phyloP scores from a whole-genome alignment of 805 yeast species.

The Cyberlindnera mississippiensis region DNA sequence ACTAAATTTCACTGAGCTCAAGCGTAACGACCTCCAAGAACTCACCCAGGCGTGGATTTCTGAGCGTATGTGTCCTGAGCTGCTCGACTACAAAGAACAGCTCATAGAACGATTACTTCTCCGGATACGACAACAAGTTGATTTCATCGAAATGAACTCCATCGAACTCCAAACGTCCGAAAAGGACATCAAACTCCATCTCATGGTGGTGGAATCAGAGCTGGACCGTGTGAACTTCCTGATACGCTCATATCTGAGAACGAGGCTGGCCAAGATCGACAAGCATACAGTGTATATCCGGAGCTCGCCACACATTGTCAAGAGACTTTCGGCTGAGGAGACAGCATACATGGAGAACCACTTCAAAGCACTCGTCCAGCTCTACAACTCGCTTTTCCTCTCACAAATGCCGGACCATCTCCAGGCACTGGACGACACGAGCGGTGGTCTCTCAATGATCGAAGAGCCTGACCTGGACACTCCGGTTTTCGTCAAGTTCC shows the following conservation, averaged over 20 bases:
- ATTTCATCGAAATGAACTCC: constrained; percentile 71
- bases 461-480: constrained; percentile 70
- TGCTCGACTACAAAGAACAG: constrained; percentile 67
- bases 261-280: constrained; percentile 68
- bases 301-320: constrained; percentile 34
- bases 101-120: constrained; percentile 55
- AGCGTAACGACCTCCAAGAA: constrained; percentile 37
- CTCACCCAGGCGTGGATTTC: constrained; percentile 70
- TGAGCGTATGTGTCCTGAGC: constrained; percentile 83
- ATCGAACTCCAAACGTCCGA: constrained; percentile 66
- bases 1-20: constrained; percentile 19
- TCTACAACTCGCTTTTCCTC: constrained; percentile 67
- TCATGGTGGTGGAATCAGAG: constrained; percentile 87
- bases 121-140: constrained; percentile 67
- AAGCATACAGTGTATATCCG: constrained; percentile 58
- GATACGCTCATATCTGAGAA: constrained; percentile 74
- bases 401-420: constrained; percentile 61
- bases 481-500: constrained; percentile 70
- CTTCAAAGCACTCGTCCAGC: constrained; percentile 54
- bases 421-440: constrained; percentile 71
- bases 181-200: constrained; percentile 66
- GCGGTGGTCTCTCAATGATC: constrained; percentile 69
- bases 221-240: constrained; percentile 82
- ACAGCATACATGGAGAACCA: constrained; percentile 64
- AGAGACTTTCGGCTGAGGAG: constrained; percentile 56